Evolutionary conservation across 2,329 filamentous ascomycete species (phyloP).

Genomic region (Colletotrichum sp.): DNA sequence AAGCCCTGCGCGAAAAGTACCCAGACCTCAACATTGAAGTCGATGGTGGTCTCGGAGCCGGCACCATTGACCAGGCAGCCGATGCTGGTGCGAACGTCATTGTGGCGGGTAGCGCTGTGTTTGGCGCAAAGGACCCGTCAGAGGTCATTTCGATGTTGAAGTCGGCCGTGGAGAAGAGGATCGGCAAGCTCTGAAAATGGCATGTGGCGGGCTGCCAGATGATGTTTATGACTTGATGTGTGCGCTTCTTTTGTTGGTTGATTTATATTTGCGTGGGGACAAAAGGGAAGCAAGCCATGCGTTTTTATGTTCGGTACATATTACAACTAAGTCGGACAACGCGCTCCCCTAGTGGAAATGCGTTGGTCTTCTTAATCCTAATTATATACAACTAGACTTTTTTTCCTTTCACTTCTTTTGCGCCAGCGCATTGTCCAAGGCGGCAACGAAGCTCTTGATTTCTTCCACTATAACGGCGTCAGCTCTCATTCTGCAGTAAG

Average conservation of each 20-base stretch:
- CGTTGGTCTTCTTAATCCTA: constrained; percentile 8
- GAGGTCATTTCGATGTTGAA: constrained; percentile 86
- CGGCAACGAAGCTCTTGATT: constrained; percentile 54
- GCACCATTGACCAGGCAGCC: constrained; percentile 91
- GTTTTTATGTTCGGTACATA: background rate
- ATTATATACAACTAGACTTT: background rate
- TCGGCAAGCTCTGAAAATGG: constrained; percentile 39
- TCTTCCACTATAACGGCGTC: constrained; percentile 53
- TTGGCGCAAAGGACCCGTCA: constrained; percentile 85
- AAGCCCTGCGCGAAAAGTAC: constrained; percentile 81
- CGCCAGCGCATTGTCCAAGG: constrained; percentile 54
- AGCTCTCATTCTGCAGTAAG: background rate
- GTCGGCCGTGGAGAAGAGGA: constrained; percentile 73
- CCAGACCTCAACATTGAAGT: constrained; percentile 97
- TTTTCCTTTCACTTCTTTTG: constrained; percentile 21
- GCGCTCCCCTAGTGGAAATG: background rate
- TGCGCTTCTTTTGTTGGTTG: background rate
- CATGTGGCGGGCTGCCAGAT: background rate
- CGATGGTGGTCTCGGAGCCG: constrained; percentile 86
- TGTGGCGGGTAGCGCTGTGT: constrained; percentile 94
- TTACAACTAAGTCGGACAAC: background rate
- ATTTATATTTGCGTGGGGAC: background rate
- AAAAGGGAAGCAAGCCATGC: constrained; percentile 15
- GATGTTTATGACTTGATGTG: constrained; percentile 7
- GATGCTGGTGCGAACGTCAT: constrained; percentile 98